A percentile compares a stretch with the other conserved stretches of the same genome.
Evolutionary conservation across 2,329 filamentous ascomycete genomes (phyloP).

Genomic region (Lachnellula occidentalis): DNA sequence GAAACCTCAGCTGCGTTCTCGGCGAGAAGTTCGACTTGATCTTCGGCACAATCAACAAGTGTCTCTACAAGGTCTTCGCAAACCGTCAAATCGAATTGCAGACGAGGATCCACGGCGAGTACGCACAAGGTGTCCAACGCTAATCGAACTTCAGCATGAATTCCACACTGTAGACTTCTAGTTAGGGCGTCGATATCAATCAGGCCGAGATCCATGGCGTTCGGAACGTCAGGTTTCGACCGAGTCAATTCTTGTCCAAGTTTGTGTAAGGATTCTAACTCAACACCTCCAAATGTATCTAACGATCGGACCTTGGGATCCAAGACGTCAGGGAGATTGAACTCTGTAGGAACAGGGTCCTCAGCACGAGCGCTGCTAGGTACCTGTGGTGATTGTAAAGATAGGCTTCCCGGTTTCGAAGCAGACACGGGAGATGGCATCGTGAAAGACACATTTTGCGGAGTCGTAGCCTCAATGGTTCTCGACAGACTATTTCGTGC

Average conservation of each 20-base stretch:
- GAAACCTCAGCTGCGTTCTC: constrained; percentile 82
- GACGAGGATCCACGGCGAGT: constrained; percentile 54
- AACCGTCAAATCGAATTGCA: constrained; percentile 60
- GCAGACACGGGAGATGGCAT: constrained; percentile 41
- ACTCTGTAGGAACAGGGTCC: constrained; percentile 14
- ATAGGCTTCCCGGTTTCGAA: constrained; percentile 21
- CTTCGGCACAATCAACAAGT: constrained; percentile 84
- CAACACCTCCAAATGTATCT: constrained; percentile 65
- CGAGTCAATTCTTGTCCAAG: constrained; percentile 55
- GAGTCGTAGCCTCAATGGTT: constrained; percentile 39
- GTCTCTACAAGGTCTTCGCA: constrained; percentile 88
- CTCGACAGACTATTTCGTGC: constrained; percentile 47
- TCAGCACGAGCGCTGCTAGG: constrained; percentile 4
- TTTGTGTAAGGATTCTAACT: constrained; percentile 57
- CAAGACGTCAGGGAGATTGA: constrained; percentile 37
- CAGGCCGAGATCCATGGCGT: constrained; percentile 71
- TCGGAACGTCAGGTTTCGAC: constrained; percentile 69
- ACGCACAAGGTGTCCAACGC: constrained; percentile 78
- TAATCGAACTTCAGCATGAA: constrained; percentile 82
- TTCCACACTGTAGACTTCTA: constrained; percentile 82
- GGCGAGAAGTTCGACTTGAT: constrained; percentile 77
- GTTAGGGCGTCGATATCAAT: constrained; percentile 89
- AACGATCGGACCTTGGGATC: constrained; percentile 49
- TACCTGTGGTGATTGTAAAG: constrained; percentile 25
- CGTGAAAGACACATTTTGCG: constrained; percentile 35